phyloP scores from a whole-genome alignment of 139 green algal genomes.

The Eudorina sp. region DNA sequence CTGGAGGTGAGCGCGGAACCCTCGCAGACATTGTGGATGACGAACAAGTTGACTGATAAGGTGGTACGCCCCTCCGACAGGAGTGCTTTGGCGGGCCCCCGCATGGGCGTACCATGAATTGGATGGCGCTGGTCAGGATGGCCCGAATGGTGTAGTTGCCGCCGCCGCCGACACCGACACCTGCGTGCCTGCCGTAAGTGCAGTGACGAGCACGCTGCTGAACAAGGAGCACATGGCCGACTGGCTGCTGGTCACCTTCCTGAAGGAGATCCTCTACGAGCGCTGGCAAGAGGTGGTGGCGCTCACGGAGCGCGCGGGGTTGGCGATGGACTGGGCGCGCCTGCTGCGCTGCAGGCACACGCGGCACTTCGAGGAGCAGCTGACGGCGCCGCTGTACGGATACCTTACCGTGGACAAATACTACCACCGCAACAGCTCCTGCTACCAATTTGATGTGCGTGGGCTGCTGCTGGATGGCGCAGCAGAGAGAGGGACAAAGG shows the following conservation, averaged over 20 bases:
- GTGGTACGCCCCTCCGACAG: too few relatives aligned
- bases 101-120: too few relatives aligned
- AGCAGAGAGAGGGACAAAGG: not conserved
- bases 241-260: not conserved
- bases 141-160: too few relatives aligned
- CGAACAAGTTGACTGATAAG: too few relatives aligned
- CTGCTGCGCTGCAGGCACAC: not conserved
- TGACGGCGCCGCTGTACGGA: not conserved
- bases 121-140: too few relatives aligned
- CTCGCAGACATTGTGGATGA: too few relatives aligned
- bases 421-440: not conserved
- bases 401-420: not conserved
- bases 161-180: too few relatives aligned
- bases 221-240: not conserved
- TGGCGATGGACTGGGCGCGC: not conserved
- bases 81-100: too few relatives aligned
- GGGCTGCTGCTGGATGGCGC: not conserved
- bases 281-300: not conserved
- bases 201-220: not conserved
- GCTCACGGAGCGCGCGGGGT: not conserved
- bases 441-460: not conserved
- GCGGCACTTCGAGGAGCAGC: not conserved
- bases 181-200: too few relatives aligned
- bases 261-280: not conserved
- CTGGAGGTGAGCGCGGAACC: too few relatives aligned